These are phyloP conservation scores for Staphylotrichum longicolle DNA, from an alignment of 495 filamentous ascomycete species.

Conservation along the genomic window DNA sequence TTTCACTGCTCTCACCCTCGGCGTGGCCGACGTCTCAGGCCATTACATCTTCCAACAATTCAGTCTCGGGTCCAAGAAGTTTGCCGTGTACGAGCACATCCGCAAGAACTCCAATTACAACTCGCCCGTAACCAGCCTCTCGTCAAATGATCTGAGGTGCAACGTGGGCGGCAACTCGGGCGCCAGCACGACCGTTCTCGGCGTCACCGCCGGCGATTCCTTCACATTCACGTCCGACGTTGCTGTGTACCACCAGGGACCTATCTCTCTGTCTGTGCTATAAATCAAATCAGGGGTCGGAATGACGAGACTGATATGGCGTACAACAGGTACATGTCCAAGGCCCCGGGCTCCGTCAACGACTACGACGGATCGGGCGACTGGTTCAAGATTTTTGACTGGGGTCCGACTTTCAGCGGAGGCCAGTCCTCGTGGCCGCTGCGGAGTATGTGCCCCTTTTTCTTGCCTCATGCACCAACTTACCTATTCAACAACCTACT, in stretches of 20 bases:
- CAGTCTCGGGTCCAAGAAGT: constrained; percentile 45
- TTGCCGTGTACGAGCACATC: constrained; percentile 50
- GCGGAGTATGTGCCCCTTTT: constrained; percentile 30
- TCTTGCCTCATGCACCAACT: neutral
- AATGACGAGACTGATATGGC: neutral
- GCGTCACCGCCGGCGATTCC: constrained; percentile 50
- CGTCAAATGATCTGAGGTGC: constrained; percentile 55
- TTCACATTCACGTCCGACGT: constrained; percentile 51
- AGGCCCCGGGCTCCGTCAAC: constrained; percentile 43
- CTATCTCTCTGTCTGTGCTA: constrained; percentile 47
- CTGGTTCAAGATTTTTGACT: constrained; percentile 56
- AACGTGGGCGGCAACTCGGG: constrained; percentile 54
- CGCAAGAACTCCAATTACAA: constrained; percentile 58
- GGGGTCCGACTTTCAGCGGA: constrained; percentile 40
- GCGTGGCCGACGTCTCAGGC: constrained; percentile 36
- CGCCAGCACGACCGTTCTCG: constrained; percentile 44
- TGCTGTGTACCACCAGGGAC: constrained; percentile 61
- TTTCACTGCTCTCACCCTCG: constrained; percentile 37
- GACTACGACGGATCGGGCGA: constrained; percentile 52
- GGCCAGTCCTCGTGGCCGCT: constrained; percentile 43
- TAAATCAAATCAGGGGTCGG: too few species aligned
- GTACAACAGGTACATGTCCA: constrained; percentile 47
- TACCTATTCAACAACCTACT: too few species aligned
- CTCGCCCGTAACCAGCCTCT: constrained; percentile 55
- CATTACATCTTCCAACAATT: constrained; percentile 54